Evolutionary conservation across 192 early-diverging fungal species (phyloP).

Genomic region (Umbelopsis sp.): DNA sequence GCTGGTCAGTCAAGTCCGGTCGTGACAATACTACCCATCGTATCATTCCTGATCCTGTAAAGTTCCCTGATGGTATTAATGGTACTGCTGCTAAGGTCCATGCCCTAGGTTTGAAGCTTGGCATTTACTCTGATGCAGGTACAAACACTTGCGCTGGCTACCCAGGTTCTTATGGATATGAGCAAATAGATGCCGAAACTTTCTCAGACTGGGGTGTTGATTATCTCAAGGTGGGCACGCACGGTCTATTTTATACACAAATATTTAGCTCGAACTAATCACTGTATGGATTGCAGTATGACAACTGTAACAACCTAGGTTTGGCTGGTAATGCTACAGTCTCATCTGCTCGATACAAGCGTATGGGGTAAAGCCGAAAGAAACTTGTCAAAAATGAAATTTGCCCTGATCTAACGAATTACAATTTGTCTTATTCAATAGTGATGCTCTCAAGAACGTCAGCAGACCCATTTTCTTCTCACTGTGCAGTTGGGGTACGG

Average conservation of each 20-base stretch:
- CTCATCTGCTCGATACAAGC: slow-evolving; percentile 30
- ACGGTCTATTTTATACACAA: no score
- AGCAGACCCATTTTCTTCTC: slow-evolving; percentile 51
- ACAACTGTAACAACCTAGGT: slow-evolving; percentile 58
- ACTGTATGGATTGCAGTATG: slow-evolving; percentile 30
- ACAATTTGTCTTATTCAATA: not conserved
- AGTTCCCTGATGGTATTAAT: slow-evolving; percentile 60
- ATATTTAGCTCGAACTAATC: no score
- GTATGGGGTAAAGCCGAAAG: slow-evolving; percentile 23
- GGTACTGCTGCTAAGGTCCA: slow-evolving; percentile 56
- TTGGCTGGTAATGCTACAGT: slow-evolving; percentile 1
- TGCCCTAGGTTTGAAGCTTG: slow-evolving; percentile 18
- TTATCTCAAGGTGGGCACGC: slow-evolving; percentile 48
- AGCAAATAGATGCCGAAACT: slow-evolving; percentile 48
- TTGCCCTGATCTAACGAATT: not conserved
- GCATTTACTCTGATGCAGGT: slow-evolving; percentile 52
- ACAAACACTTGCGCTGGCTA: slow-evolving; percentile 53
- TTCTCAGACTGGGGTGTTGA: slow-evolving; percentile 63
- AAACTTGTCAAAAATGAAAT: not conserved
- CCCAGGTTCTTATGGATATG: slow-evolving; percentile 52
- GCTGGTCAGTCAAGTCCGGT: slow-evolving; percentile 46
- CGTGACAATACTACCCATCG: slow-evolving; percentile 38
- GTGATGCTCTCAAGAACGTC: slow-evolving; percentile 49
- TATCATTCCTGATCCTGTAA: slow-evolving; percentile 36
- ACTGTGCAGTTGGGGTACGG: slow-evolving; percentile 49